Percentiles rank a stretch among this genome's conserved stretches.
These are phyloP conservation scores for Ophiosphaerella korrae DNA, from an alignment of 2,329 filamentous ascomycete species.

Conservation along the genomic window DNA sequence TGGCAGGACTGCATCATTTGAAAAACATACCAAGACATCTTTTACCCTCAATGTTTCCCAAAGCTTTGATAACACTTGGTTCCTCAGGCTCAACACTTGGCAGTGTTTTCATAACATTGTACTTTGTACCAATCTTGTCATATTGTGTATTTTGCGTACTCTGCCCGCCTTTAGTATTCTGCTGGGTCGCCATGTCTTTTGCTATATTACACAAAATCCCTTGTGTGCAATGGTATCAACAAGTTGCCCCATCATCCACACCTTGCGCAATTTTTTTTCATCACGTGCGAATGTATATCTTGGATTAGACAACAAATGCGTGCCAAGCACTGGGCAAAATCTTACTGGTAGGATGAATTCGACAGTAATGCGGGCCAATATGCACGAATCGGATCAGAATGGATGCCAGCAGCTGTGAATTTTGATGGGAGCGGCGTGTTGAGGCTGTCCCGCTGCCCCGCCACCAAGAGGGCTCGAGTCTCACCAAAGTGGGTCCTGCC, in stretches of 20 bases:
- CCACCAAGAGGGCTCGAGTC: background rate
- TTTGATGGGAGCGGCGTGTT: no score
- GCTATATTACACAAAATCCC: no score
- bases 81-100: conserved; percentile 27
- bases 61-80: conserved; percentile 22
- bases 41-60: conserved; percentile 27
- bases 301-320: background rate
- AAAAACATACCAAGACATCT: conserved; percentile 32
- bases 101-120: conserved; percentile 30
- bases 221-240: no score
- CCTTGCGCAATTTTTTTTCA: no score
- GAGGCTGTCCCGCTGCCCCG: conserved; percentile 1
- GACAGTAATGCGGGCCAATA: no score
- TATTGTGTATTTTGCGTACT: conserved; percentile 36
- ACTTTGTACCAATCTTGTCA: conserved; percentile 33
- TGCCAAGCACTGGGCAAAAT: no score
- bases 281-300: background rate
- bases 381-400: no score
- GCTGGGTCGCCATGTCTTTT: background rate
- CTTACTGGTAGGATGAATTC: no score
- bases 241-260: no score
- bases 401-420: no score
- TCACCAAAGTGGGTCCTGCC: no score
- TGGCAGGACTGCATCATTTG: background rate
- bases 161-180: background rate